Evolutionary conservation across 2,329 filamentous ascomycete genomes (phyloP), one percentile per base, ranked within the genome.

Genomic region (Fusarium sp.): DNA sequence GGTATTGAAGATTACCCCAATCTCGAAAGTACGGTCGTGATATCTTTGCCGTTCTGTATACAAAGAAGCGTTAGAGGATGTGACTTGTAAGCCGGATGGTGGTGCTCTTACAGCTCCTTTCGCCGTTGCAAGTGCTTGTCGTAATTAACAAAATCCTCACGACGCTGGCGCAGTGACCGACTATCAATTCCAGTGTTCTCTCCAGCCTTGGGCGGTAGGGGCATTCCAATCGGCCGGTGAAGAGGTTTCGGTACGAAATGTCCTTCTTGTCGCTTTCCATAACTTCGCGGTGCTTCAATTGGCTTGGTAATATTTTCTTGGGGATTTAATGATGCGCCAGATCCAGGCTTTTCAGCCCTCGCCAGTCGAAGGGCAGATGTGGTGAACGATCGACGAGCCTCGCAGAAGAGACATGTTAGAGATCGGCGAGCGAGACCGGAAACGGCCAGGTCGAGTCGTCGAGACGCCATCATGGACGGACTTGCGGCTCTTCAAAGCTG

Each of bases 1-100:
- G 91, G 73, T 91, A 88, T 56, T 87, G 86, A 81, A 98, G 88
- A 82, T 97, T 96, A 65, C 89, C 89, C 92, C 94, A 98, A 86
- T 99, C 95, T 80, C 94, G 92, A 84, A 97, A 99, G 82, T 99
- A 99, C 4, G 95, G 95, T 64, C 93, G 93, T 23, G 91, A 85
- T 78, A 97, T 91, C 80, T 94, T 90, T 73, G 89, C 87, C 46
- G 93, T 93, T 58, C 91, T 93, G 27, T 13, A 32, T 20, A 33
- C 23, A 13, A 26, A 18, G 9, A 26, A 59, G 27, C 23, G 38
- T 75, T 41, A 76, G 59, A 20, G 14, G 17, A 37, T 49, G 18
- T 6, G 30, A 42, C 7, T 2, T 23, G 26, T 26, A 3, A 11
- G 6, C 14, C 13, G 13, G 6, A 7, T 15, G 10, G 14, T 32